Percentiles rank a stretch among this genome's conserved stretches.
phyloP scores from a whole-genome alignment of 352 stramenopile genomes.

The Phytophthora brassicae region DNA sequence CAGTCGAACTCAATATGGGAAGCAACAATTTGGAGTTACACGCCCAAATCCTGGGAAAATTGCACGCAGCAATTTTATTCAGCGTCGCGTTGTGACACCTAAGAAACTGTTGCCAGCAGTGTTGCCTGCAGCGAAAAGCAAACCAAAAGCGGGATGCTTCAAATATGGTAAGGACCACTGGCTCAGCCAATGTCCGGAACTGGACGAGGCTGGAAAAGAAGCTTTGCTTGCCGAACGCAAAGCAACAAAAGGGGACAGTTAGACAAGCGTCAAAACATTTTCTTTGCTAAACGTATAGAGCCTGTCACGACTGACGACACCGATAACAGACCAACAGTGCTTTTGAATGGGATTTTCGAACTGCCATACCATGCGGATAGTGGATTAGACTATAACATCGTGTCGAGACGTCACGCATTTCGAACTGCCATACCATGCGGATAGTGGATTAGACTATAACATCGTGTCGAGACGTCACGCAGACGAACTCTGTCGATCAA shows the following conservation, averaged over 20 bases:
- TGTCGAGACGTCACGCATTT: conserved; percentile 4
- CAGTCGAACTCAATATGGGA: neutral
- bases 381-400: conserved; percentile 17
- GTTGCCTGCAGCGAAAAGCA: neutral
- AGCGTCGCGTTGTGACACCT: neutral
- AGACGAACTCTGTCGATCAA: neutral
- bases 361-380: conserved; percentile 15
- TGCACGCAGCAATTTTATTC: too few relatives aligned
- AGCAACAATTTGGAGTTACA: too few relatives aligned
- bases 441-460: conserved; percentile 24
- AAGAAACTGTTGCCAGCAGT: too few relatives aligned
- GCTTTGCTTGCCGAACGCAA: neutral
- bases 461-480: conserved; percentile 5
- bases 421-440: conserved; percentile 2
- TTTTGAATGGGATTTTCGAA: conserved; percentile 4
- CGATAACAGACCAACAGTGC: neutral
- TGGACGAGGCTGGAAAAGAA: conserved; percentile 13
- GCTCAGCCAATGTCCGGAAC: conserved; percentile 12
- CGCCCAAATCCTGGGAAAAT: too few relatives aligned
- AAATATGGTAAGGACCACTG: conserved; percentile 20
- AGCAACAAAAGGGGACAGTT: neutral
- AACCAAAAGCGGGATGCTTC: conserved; percentile 10
- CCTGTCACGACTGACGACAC: too few relatives aligned
- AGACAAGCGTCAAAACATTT: too few relatives aligned
- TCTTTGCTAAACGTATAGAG: too few relatives aligned